Evolutionary conservation across 305 asterid species (phyloP), one percentile per base, ranked within the genome.

Genomic region (Rubia peregrina): DNA sequence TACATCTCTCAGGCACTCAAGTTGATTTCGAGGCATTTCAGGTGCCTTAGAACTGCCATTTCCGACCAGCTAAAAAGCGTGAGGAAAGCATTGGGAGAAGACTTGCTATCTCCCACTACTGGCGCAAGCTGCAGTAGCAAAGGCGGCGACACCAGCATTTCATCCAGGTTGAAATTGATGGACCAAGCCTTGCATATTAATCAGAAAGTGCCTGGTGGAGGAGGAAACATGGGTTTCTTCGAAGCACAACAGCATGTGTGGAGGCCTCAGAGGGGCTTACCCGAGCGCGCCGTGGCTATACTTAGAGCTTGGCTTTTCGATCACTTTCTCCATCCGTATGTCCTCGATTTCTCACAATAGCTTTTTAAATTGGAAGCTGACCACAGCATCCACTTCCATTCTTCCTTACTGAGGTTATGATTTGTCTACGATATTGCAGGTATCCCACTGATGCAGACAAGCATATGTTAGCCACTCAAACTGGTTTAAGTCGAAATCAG

Each of bases 291-390:
- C 5, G 95, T 92, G 51, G 84, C 91, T 1, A 72, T 92, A 78
- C 84, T 92, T 51, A 81, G 96, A 19, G 98, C 96, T 36, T 91
- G 98, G 95, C 88, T 91, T 6, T 91, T 91, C 36, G 98, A 91
- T 48, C 98, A 92, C 75, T 92, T 92, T 71, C 98, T 92, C 71
- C 98, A 92, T 76, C 98, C 96, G 98, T 90, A 81, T 79, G 86
- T 61, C 38, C 14, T 9, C 8, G 57, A 14, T 1, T 22, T 55
- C 43, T 30, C 33, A 30, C 33, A 30, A 1, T 30, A 30, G 33
- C 33, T 30, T 30, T 30, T n/a, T n/a, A n/a, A n/a, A n/a, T n/a
- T n/a, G n/a, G n/a, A n/a, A 19, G 11, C 6, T 53, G 43, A 3
- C 22, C 33, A 11, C 7, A 65, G 2, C 30, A n/a, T 62, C 3